Base-by-base conservation (phyloP, 192 early-diverging fungal species). In the Phycomyces blakesleeanus region DNA sequence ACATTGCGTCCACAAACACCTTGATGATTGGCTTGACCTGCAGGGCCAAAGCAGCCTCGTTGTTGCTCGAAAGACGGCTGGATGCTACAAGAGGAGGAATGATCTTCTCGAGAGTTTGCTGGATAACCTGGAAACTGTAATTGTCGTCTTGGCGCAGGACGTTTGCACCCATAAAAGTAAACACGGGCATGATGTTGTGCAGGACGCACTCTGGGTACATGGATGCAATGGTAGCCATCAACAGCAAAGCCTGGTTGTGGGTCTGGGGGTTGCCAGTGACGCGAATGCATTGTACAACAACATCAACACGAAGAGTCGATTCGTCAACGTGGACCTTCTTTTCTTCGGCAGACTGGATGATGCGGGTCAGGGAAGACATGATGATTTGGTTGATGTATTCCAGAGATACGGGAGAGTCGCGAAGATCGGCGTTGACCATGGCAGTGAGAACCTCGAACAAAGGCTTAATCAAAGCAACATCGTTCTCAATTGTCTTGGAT, bases 121-220 rank as follows among this genome's bases (percentile, higher is more conserved):
- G 88, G 63, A 98, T 97, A 5, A 97, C 93, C 52, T 90, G 88
- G 87, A 96, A 96, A 67, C 87, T 92, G 81, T 94, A 98, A 68
- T 91, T 89, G 72, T 98, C 95, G 74, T 98, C 95, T 72, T 94
- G 93, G n/a, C 90, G 86, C 61, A 98, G 64, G 1, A 94, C 89
- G 60, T 92, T 97, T 47, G 90, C 92, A 16, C 95, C 95, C 95
- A 98, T 95, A 68, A 97, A 97, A 12, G 93, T 98, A 68, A 98
- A 98, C 24, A 97, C 86, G 20, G 94, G 93, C 89, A 98, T 97
- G 54, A 94, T 90, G 74, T 93, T 91, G 61, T 91, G 81, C 21
- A 98, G 78, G 5, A 98, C 95, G 54, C 78, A 79, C 38, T 94
- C 86, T 3, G 97, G 91, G 66, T 85, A 89, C 51, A 90, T 67